These are phyloP conservation scores for Sugiyamaella neomexicana DNA, from an alignment of 1,139 yeast species.

Conservation along the genomic window DNA sequence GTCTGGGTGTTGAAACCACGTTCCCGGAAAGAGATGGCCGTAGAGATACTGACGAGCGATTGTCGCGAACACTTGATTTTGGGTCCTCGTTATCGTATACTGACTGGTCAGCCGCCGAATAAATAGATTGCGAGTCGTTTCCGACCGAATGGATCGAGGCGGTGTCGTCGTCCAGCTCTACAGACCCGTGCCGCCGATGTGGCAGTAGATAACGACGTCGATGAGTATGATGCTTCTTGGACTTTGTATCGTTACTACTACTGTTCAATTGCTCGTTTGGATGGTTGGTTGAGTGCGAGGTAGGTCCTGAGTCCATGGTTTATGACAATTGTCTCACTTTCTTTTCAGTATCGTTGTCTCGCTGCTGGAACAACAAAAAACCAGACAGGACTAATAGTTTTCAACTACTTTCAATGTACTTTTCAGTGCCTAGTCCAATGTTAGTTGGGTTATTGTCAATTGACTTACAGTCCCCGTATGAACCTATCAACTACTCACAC, in stretches of 20 bases:
- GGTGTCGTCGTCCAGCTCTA: constrained; percentile 8
- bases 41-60: not conserved
- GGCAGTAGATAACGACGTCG: constrained; percentile 4
- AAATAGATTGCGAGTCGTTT: constrained; percentile 3
- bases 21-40: constrained; percentile 6
- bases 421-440: too few species aligned
- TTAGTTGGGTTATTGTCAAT: too few species aligned
- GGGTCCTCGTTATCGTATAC: constrained; percentile 16
- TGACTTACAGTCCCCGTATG: too few species aligned
- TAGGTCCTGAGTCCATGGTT: not conserved
- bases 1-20: not conserved
- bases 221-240: not conserved
- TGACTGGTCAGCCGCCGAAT: not conserved
- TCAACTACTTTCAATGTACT: too few species aligned
- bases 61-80: constrained; percentile 13
- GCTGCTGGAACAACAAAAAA: too few species aligned
- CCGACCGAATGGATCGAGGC: not conserved
- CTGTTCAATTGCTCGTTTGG: not conserved
- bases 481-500: not conserved
- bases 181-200: not conserved
- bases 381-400: too few species aligned
- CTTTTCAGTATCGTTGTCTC: too few species aligned
- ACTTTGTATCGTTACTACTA: too few species aligned
- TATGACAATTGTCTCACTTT: too few species aligned
- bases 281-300: not conserved